Base-by-base conservation (phyloP, 352 stramenopile genomes). In the Phytopythium litorale region DNA sequence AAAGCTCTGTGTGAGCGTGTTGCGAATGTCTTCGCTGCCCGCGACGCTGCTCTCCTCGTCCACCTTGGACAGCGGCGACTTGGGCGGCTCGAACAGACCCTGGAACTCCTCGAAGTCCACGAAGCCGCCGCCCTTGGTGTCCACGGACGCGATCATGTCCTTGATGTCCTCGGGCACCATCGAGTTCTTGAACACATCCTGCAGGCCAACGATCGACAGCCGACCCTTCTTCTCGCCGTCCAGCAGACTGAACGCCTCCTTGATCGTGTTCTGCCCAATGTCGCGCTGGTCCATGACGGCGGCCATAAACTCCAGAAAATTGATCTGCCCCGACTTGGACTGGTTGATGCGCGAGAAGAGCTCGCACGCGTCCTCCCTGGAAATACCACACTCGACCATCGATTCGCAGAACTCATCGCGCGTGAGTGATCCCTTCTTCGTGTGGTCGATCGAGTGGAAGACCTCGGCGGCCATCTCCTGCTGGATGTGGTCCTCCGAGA, bases 251-350 rank as follows among this genome's bases (percentile, higher is more conserved):
- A 97, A 97, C 0, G 90, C 90, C 56, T 98, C 92, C 43, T 95
- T 96, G 64, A 98, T 88, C 4, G 88, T 92, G 60, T 97, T 94
- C 71, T 98, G 91, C 18, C 78, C 80, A 58, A 94, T 89, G 21
- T 90, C 81, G 42, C 88, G 84, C 59, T 95, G 76, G 66, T 98
- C 92, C 67, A 99, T 87, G 8, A 92, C 94, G 4, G 94, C 96
- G 11, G 94, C 96, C 63, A 98, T 84, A 74, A 98, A 98, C 78
- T 99, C 96, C 7, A 97, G 89, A 65, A 98, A 98, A 63, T 97
- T 90, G 37, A 99, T 96, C 40, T 90, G 66, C 0, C 90, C 89
- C 11, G 66, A 83, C 62, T 90, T 91, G 35, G 78, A 89, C 65
- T 91, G 84, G 59, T 93, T 89, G 54, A 93, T 92, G 16, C 79